A percentile compares a stretch with the other conserved stretches of the same genome.
phyloP scores from a whole-genome alignment of 495 filamentous ascomycete genomes.

The Hyaloscypha variabilis region DNA sequence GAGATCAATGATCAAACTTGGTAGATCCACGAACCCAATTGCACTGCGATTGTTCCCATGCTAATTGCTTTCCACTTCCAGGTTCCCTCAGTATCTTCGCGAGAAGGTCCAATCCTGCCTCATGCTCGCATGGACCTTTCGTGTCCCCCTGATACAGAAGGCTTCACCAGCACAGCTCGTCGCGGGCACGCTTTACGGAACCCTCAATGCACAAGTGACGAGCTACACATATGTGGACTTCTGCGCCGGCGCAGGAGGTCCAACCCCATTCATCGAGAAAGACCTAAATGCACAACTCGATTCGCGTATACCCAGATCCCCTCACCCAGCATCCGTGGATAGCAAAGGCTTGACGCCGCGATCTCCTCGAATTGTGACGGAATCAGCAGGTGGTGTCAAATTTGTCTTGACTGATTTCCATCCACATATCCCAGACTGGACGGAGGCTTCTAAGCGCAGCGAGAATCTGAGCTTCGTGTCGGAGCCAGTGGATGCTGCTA shows the following conservation, averaged over 20 bases:
- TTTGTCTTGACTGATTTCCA: conserved; percentile 74
- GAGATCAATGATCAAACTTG: conserved; percentile 58
- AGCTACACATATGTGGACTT: conserved; percentile 69
- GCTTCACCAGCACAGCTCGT: conserved; percentile 48
- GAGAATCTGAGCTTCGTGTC: conserved; percentile 58
- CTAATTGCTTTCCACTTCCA: conserved; percentile 25
- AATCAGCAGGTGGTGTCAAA: conserved; percentile 41
- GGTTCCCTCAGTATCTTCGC: conserved; percentile 56
- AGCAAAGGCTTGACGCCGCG: conserved; percentile 22
- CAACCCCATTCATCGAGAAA: conserved; percentile 63
- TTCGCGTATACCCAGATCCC: not conserved
- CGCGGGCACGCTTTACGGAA: conserved; percentile 47
- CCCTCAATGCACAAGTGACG: conserved; percentile 41
- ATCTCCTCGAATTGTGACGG: conserved; percentile 17
- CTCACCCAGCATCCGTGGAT: conserved; percentile 25
- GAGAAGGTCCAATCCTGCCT: conserved; percentile 53
- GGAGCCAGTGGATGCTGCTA: conserved; percentile 62
- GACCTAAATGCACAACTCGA: conserved; percentile 50
- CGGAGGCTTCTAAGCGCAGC: conserved; percentile 46
- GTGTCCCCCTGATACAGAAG: conserved; percentile 47
- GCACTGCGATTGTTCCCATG: not conserved
- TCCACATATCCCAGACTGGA: conserved; percentile 67
- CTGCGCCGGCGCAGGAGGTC: conserved; percentile 73
- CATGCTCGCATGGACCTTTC: conserved; percentile 48
- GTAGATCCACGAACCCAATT: conserved; percentile 33